Evolutionary conservation across 192 early-diverging fungal species (phyloP).

Genomic region (Coemansia sp.): DNA sequence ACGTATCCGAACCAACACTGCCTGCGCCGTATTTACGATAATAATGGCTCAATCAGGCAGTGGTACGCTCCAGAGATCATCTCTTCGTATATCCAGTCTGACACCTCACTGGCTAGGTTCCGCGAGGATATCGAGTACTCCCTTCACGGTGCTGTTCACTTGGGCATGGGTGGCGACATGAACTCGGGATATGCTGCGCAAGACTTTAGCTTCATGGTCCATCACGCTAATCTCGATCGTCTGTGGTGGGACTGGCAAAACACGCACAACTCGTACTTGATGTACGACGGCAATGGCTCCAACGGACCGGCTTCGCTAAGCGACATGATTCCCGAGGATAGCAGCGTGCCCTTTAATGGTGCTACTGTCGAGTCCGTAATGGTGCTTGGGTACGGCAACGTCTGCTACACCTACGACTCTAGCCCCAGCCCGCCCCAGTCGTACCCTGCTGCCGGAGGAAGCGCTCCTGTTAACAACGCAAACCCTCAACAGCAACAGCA

Average conservation of each 20-base stretch:
- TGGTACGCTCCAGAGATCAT: slow-evolving; percentile 55
- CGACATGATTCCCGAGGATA: slow-evolving; percentile 38
- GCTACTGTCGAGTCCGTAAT: slow-evolving; percentile 47
- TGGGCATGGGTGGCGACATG: slow-evolving; percentile 55
- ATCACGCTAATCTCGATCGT: slow-evolving; percentile 56
- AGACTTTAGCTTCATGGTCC: slow-evolving; percentile 57
- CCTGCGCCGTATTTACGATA: slow-evolving; percentile 44
- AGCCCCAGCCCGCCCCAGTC: slow-evolving; percentile 32
- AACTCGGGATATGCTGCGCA: slow-evolving; percentile 46
- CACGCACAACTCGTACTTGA: slow-evolving; percentile 30
- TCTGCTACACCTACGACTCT: slow-evolving; percentile 55
- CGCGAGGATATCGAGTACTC: slow-evolving; percentile 55
- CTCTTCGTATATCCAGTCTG: slow-evolving; percentile 42
- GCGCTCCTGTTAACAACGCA: slow-evolving; percentile 9
- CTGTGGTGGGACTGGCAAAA: slow-evolving; percentile 61
- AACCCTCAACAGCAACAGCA: slow-evolving; percentile 6
- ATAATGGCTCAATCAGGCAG: slow-evolving; percentile 29
- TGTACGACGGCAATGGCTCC: slow-evolving; percentile 43
- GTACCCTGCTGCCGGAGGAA: slow-evolving; percentile 30
- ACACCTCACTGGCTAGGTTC: slow-evolving; percentile 44
- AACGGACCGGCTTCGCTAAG: slow-evolving; percentile 32
- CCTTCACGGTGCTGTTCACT: slow-evolving; percentile 53
- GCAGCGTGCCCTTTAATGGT: slow-evolving; percentile 33
- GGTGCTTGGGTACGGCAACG: slow-evolving; percentile 50
- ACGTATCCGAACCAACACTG: slow-evolving; percentile 52